A percentile compares a stretch with the other conserved stretches of the same genome.
Evolutionary conservation across 768 basidiomycete species (phyloP).

Genomic region (Podaxis rugospora): DNA sequence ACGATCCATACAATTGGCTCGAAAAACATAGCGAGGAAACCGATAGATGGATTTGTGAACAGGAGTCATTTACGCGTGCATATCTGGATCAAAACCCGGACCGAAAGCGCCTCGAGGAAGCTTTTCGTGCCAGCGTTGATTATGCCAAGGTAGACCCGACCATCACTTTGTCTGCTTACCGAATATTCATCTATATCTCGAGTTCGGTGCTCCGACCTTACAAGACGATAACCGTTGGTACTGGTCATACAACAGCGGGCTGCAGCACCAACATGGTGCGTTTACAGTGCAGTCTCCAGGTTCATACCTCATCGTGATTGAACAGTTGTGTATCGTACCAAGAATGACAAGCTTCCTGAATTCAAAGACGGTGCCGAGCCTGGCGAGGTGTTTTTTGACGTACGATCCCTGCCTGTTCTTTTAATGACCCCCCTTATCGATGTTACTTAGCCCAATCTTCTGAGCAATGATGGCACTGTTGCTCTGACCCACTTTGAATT

Average conservation of each 20-base stretch:
- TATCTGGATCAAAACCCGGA: slow-evolving; percentile 65
- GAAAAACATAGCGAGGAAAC: slow-evolving; percentile 63
- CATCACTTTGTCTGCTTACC: not conserved
- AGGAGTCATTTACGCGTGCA: slow-evolving; percentile 52
- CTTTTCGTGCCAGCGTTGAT: slow-evolving; percentile 43
- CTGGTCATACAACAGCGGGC: slow-evolving; percentile 75
- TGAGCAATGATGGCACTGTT: slow-evolving; percentile 70
- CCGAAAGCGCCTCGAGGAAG: slow-evolving; percentile 50
- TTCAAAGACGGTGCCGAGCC: slow-evolving; percentile 38
- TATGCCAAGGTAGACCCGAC: slow-evolving; percentile 34
- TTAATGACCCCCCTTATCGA: slow-evolving; percentile 8
- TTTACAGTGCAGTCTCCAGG: not conserved
- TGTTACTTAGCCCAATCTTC: slow-evolving; percentile 57
- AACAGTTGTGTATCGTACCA: slow-evolving; percentile 60
- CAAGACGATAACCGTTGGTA: slow-evolving; percentile 74
- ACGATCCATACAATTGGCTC: slow-evolving; percentile 75
- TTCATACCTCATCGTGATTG: slow-evolving; percentile 4
- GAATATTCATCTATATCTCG: not conserved
- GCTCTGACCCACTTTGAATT: slow-evolving; percentile 57
- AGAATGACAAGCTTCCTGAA: slow-evolving; percentile 47
- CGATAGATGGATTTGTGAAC: slow-evolving; percentile 56
- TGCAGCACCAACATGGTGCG: slow-evolving; percentile 59
- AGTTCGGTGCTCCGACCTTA: slow-evolving; percentile 63
- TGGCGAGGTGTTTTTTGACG: slow-evolving; percentile 79
- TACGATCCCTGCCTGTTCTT: slow-evolving; percentile 23